Conservation (phyloP, 495 filamentous ascomycete species). For the Penicillium salamii region DNA sequence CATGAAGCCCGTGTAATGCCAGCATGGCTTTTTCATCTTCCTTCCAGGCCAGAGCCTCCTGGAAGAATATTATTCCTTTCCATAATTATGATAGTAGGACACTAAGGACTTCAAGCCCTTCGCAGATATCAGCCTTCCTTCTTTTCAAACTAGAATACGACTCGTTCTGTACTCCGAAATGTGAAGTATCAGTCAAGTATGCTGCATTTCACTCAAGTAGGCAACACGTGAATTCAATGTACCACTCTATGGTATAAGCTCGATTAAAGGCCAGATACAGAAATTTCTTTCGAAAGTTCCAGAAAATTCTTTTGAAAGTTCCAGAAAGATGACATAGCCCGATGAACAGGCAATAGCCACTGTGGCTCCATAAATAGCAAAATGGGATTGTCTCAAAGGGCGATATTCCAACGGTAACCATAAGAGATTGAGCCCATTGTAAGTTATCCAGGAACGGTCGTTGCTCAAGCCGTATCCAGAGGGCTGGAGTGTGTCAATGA, state of each 20-base stretch:
- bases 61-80: too few species aligned
- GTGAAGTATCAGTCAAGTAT: too few species aligned
- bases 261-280: neutral
- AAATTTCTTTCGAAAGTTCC: constrained; percentile 5
- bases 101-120: too few species aligned
- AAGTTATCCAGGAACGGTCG: constrained; percentile 20
- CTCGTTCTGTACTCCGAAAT: too few species aligned
- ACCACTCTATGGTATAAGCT: too few species aligned
- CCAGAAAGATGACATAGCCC: constrained; percentile 8
- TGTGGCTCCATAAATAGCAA: constrained; percentile 4
- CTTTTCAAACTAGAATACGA: too few species aligned
- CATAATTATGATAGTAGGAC: too few species aligned
- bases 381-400: neutral
- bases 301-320: constrained; percentile 9
- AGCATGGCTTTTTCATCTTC: neutral
- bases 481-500: too few species aligned
- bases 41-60: too few species aligned
- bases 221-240: too few species aligned
- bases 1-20: neutral
- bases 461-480: constrained; percentile 12
- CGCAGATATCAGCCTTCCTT: too few species aligned
- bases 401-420: constrained; percentile 27
- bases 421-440: constrained; percentile 13
- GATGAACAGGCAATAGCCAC: constrained; percentile 9
- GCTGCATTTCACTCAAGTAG: too few species aligned